Percentiles rank a stretch among this genome's conserved stretches.
Evolutionary conservation across 495 filamentous ascomycete species (phyloP).

Genomic region (Letharia columbiana): DNA sequence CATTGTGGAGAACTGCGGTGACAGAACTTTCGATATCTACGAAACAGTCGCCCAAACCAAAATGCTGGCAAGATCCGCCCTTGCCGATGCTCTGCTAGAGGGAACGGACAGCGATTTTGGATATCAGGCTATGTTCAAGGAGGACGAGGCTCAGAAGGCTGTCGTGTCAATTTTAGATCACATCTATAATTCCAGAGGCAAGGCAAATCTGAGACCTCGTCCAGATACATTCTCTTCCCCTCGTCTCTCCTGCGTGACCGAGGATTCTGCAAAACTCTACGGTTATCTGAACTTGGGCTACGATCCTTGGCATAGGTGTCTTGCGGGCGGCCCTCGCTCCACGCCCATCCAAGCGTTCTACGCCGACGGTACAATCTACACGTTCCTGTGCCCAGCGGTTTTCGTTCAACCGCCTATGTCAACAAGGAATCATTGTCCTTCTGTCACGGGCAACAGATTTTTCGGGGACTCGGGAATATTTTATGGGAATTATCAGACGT

Average conservation of each 20-base stretch:
- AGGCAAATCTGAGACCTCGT: slow-evolving; percentile 1
- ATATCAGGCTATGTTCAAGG: slow-evolving; percentile 9
- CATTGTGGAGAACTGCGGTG: slow-evolving; percentile 3
- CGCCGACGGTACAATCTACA: slow-evolving; percentile 5
- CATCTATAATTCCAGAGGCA: neutral
- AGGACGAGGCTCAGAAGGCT: neutral
- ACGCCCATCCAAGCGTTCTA: slow-evolving; percentile 6
- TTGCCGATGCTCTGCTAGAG: neutral
- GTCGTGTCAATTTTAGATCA: neutral
- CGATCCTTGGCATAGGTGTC: slow-evolving; percentile 12
- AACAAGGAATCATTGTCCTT: neutral
- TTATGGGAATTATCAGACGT: slow-evolving; percentile 2
- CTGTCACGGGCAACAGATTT: neutral
- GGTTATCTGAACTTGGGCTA: neutral
- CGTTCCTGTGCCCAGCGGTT: slow-evolving; percentile 9
- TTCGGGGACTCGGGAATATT: neutral
- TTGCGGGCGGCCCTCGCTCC: neutral
- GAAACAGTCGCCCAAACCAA: neutral
- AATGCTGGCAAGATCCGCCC: neutral
- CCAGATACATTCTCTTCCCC: neutral
- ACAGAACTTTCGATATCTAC: neutral
- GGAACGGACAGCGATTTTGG: neutral
- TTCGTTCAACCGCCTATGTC: neutral
- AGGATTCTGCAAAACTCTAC: neutral
- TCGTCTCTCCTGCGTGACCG: neutral